A percentile compares a stretch with the other conserved stretches of the same genome.
These are phyloP conservation scores for Cryptococcus jaspeensis DNA, from an alignment of 1,284 basidiomycete genomes.

Conservation along the genomic window DNA sequence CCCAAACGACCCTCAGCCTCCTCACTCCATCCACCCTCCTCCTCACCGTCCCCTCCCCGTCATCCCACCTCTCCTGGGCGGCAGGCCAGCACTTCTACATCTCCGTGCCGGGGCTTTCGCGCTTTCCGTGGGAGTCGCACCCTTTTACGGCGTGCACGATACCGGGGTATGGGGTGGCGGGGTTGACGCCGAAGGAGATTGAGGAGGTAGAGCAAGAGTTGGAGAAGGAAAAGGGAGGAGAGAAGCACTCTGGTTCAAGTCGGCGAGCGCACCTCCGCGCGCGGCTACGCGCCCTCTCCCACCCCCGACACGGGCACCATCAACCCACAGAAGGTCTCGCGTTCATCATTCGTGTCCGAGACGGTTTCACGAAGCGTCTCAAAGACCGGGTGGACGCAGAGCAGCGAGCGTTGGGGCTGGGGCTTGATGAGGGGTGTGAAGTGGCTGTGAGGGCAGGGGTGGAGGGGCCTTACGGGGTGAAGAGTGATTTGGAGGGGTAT, in stretches of 20 bases:
- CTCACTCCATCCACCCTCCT: constrained; percentile 30
- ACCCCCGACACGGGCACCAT: too few relatives aligned
- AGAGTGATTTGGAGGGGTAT: constrained; percentile 22
- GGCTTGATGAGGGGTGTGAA: constrained; percentile 20
- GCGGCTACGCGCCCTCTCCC: too few relatives aligned
- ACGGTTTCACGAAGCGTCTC: constrained; percentile 40
- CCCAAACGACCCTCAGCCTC: constrained; percentile 43
- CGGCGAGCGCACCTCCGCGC: neutral
- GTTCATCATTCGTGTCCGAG: constrained; percentile 35
- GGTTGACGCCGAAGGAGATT: too few relatives aligned
- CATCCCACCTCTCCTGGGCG: constrained; percentile 30
- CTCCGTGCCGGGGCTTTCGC: constrained; percentile 38
- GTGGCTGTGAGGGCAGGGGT: constrained; percentile 30
- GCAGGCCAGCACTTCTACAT: constrained; percentile 45
- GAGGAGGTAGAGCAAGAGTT: too few relatives aligned
- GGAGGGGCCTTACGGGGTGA: constrained; percentile 46
- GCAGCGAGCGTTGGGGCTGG: too few relatives aligned
- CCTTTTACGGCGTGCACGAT: constrained; percentile 44
- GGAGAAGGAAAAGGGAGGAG: constrained; percentile 19
- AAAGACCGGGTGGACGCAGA: too few relatives aligned
- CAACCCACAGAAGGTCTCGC: constrained; percentile 30
- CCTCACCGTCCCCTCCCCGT: constrained; percentile 22
- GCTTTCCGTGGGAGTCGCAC: constrained; percentile 46
- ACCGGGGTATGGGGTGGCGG: too few relatives aligned
- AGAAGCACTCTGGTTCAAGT: constrained; percentile 11